Evolutionary conservation across 805 yeast species (phyloP), one percentile per base, ranked within the genome.

Genomic region (Wickerhamomyces xylosicus): DNA sequence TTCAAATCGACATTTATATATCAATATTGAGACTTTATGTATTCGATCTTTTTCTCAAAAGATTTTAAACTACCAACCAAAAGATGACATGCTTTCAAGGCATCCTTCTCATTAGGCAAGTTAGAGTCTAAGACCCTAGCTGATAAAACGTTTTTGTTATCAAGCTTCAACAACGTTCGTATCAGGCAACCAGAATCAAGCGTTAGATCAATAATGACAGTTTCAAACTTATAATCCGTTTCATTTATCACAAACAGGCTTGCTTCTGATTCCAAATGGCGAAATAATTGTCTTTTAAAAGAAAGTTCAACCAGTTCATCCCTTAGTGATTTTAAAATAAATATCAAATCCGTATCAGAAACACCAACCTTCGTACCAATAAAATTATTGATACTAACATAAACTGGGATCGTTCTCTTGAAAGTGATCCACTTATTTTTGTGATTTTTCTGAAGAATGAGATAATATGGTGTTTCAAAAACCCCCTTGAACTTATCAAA

Each of bases 391-490:
- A 31, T 16, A 11, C 15, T 6, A 15, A 31, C 15, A 31, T 16
- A 51, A 3, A 46, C 43, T 3, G 70, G 70, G 1, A 65, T 43
- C 0, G 67, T 65, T 44, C 63, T 62, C 37, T 59, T 63, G 41
- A 61, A 62, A 3, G 63, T 36, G 1, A 22, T 39, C 68, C 67
- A 63, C 15, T 50, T 49, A 0, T 47, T 39, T 39, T 61, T 61
- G 2, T 21, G 10, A 15, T 48, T 44, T 33, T 47, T 54, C 37
- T 61, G 61, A 18, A 64, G 46, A 14, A 64, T 45, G 5, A 64
- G 41, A 38, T 64, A 64, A 38, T 56, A 56, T 4, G 68, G 67
- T 15, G 47, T 47, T 19, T 62, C 65, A 44, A 59, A 63, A 19
- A 35, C 42, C 4, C 48, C 21, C 6, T 36, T 38, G 1, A 38